Conservation (phyloP, 257 asterid species). For the Nicotiana sylvestris region DNA sequence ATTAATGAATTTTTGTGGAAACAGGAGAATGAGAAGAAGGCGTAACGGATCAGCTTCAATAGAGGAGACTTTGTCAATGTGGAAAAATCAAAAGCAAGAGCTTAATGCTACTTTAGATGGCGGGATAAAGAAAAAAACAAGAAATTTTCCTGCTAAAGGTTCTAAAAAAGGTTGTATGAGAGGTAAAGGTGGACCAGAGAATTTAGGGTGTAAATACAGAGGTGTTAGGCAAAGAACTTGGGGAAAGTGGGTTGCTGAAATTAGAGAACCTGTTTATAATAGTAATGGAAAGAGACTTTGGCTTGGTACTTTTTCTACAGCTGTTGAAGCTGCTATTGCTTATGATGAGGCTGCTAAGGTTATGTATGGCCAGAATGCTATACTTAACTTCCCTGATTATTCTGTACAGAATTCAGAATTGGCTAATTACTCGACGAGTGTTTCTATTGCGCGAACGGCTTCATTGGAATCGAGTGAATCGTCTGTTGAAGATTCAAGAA, state of each 20-base stretch:
- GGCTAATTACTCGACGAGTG: neutral
- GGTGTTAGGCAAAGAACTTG: slow-evolving; percentile 35
- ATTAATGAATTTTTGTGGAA: neutral
- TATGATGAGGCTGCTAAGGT: slow-evolving; percentile 27
- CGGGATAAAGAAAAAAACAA: neutral
- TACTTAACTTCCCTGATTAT: slow-evolving; percentile 21
- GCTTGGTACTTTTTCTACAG: slow-evolving; percentile 30
- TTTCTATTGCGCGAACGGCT: neutral
- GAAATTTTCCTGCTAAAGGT: slow-evolving; percentile 9
- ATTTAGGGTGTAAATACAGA: slow-evolving; percentile 12
- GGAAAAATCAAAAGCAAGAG: slow-evolving; percentile 5
- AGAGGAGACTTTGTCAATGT: slow-evolving; percentile 5
- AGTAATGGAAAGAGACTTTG: slow-evolving; percentile 15
- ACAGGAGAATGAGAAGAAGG: neutral
- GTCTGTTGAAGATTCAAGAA: neutral
- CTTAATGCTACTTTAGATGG: neutral
- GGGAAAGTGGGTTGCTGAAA: slow-evolving; percentile 39
- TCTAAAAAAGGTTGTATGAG: slow-evolving; percentile 22
- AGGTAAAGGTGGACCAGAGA: slow-evolving; percentile 35
- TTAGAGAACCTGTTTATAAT: slow-evolving; percentile 17
- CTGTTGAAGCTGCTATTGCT: slow-evolving; percentile 24
- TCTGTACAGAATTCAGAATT: neutral
- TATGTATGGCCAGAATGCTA: slow-evolving; percentile 22
- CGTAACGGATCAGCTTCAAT: slow-evolving; percentile 2
- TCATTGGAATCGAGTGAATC: neutral